Evolutionary conservation across 192 early-diverging fungal genomes (phyloP).

Genomic region (Coemansia sp.): DNA sequence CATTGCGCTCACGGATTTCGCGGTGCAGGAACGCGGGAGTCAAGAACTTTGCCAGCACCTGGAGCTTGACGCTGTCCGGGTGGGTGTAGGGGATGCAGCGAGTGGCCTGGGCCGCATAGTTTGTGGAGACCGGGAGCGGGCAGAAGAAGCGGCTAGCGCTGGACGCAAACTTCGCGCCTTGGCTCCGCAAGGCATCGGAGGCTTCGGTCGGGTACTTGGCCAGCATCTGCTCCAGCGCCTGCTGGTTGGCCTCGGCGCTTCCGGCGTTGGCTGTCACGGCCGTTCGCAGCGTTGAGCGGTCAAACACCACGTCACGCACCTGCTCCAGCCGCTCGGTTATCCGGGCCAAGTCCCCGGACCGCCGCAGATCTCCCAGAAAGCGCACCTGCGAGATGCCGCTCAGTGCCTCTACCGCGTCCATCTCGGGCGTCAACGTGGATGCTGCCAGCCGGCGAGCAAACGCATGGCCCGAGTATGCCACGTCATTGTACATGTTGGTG

Average conservation of each 20-base stretch:
- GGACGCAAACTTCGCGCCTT: constrained; percentile 29
- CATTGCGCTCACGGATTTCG: constrained; percentile 95
- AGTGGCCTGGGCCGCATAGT: constrained; percentile 73
- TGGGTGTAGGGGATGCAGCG: constrained; percentile 84
- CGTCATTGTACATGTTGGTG: constrained; percentile 69
- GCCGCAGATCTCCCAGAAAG: constrained; percentile 75
- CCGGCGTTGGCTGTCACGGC: constrained; percentile 41
- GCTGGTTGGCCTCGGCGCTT: constrained; percentile 31
- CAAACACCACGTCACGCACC: constrained; percentile 49
- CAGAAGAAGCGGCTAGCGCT: constrained; percentile 67
- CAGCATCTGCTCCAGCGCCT: constrained; percentile 30
- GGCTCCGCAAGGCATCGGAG: background rate
- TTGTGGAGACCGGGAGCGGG: constrained; percentile 81
- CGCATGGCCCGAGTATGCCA: constrained; percentile 78
- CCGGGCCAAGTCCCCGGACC: constrained; percentile 57
- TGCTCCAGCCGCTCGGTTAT: constrained; percentile 60
- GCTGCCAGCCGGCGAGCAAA: constrained; percentile 75
- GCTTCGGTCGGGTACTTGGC: constrained; percentile 18
- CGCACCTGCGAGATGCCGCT: constrained; percentile 67
- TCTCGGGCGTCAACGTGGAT: constrained; percentile 59
- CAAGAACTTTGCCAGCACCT: constrained; percentile 77
- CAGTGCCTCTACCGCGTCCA: constrained; percentile 50
- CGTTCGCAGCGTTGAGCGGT: constrained; percentile 38
- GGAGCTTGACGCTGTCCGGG: constrained; percentile 72
- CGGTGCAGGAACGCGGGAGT: constrained; percentile 88